phyloP scores from a whole-genome alignment of 2,329 filamentous ascomycete species.

The Aspergillus sp. region DNA sequence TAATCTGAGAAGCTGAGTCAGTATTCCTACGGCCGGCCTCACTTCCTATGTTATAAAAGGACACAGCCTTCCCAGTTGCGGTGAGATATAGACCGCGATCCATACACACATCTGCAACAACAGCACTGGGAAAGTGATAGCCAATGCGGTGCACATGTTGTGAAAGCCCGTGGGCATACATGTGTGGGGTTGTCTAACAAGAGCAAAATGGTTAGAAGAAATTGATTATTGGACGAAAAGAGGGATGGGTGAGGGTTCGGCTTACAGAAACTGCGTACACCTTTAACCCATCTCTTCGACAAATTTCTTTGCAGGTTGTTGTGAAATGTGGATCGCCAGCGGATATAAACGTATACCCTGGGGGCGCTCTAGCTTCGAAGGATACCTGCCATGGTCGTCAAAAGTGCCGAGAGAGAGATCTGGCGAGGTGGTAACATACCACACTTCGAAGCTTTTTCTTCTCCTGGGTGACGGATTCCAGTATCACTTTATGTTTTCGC shows the following conservation, averaged over 20 bases:
- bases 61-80: slow-evolving; percentile 48
- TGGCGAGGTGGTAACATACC: slow-evolving; percentile 36
- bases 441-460: slow-evolving; percentile 60
- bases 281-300: slow-evolving; percentile 53
- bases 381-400: slow-evolving; percentile 50
- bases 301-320: slow-evolving; percentile 60
- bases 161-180: slow-evolving; percentile 53
- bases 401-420: slow-evolving; percentile 19
- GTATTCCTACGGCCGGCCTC: slow-evolving; percentile 24
- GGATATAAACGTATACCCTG: slow-evolving; percentile 62
- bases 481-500: slow-evolving; percentile 57
- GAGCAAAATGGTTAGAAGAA: slow-evolving; percentile 13
- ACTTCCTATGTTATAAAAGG: slow-evolving; percentile 30
- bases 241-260: slow-evolving; percentile 15
- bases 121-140: slow-evolving; percentile 62
- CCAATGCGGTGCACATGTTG: slow-evolving; percentile 63
- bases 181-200: slow-evolving; percentile 50
- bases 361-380: slow-evolving; percentile 55
- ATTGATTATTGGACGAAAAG: slow-evolving; percentile 13
- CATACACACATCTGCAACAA: slow-evolving; percentile 58
- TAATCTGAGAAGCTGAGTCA: slow-evolving; percentile 40
- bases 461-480: slow-evolving; percentile 58
- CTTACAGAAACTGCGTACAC: slow-evolving; percentile 63
- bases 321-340: slow-evolving; percentile 61
- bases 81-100: slow-evolving; percentile 48